A percentile compares a stretch with the other conserved stretches of the same genome.
Evolutionary conservation across 1,284 basidiomycete species (phyloP).

Genomic region (Ganoderma lucidum): DNA sequence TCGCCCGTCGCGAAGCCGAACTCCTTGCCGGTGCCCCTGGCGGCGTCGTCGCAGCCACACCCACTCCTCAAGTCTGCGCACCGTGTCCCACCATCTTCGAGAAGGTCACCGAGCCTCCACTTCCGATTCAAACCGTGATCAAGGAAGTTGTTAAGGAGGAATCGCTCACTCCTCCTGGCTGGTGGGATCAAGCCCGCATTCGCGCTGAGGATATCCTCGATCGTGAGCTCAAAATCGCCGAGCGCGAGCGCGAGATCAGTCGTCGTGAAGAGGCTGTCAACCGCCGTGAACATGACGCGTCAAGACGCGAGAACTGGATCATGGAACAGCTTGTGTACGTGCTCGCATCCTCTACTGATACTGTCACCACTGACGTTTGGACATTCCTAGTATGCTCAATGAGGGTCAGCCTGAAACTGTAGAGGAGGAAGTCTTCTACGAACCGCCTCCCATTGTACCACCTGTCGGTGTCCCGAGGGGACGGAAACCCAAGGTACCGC

Average conservation of each 20-base stretch:
- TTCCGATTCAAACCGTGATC: slow-evolving; percentile 79
- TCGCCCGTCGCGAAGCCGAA: slow-evolving; percentile 85
- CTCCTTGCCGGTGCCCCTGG: slow-evolving; percentile 81
- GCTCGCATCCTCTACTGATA: not conserved
- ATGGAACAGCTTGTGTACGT: slow-evolving; percentile 88
- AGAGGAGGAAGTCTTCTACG: slow-evolving; percentile 84
- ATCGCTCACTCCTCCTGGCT: slow-evolving; percentile 75
- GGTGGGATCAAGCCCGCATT: slow-evolving; percentile 67
- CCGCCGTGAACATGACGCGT: slow-evolving; percentile 82
- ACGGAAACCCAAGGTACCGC: slow-evolving; percentile 88
- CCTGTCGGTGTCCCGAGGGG: slow-evolving; percentile 48
- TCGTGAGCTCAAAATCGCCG: slow-evolving; percentile 82
- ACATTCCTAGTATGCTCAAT: slow-evolving; percentile 65
- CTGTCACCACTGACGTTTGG: slow-evolving; percentile 5
- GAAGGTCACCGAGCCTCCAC: slow-evolving; percentile 52
- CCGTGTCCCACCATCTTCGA: slow-evolving; percentile 64
- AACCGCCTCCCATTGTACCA: slow-evolving; percentile 40
- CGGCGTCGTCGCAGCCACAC: slow-evolving; percentile 60
- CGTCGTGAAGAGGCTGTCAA: slow-evolving; percentile 84
- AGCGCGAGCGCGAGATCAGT: slow-evolving; percentile 83
- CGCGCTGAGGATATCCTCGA: slow-evolving; percentile 83
- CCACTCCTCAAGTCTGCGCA: slow-evolving; percentile 50
- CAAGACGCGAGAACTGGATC: slow-evolving; percentile 85
- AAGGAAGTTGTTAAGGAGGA: slow-evolving; percentile 86
- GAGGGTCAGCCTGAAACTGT: slow-evolving; percentile 66